Conservation (phyloP, 495 filamentous ascomycete genomes). For the Lichina pygmaea region DNA sequence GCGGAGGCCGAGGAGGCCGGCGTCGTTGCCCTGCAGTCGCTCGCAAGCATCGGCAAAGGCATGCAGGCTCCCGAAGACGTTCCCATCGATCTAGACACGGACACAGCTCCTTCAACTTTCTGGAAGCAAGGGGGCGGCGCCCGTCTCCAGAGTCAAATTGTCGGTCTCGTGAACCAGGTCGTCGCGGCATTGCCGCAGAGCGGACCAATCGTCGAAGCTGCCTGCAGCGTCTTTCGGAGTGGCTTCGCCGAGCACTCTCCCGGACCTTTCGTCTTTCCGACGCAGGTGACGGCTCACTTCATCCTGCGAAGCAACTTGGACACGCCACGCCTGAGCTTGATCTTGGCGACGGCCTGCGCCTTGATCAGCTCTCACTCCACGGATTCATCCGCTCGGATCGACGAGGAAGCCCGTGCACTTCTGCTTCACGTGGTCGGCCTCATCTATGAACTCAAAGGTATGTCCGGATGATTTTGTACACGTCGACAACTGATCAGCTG, state of each 20-base stretch:
- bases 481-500: conserved; percentile 3
- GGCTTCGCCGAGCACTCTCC: conserved; percentile 58
- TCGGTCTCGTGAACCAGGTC: conserved; percentile 21
- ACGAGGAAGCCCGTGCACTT: conserved; percentile 22
- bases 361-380: conserved; percentile 40
- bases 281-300: conserved; percentile 41
- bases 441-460: conserved; percentile 33
- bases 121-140: conserved; percentile 31
- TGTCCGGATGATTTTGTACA: conserved; percentile 7
- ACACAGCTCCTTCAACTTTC: conserved; percentile 21
- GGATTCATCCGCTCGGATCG: conserved; percentile 16
- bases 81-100: conserved; percentile 34
- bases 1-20: conserved; percentile 18
- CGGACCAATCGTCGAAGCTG: conserved; percentile 44
- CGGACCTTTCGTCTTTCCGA: conserved; percentile 52
- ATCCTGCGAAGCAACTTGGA: conserved; percentile 31
- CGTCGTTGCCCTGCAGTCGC: conserved; percentile 38
- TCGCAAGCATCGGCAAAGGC: conserved; percentile 56
- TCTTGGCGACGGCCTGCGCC: conserved; percentile 54
- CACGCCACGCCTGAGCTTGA: conserved; percentile 40
- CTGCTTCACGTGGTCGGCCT: conserved; percentile 38
- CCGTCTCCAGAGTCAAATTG: conserved; percentile 28
- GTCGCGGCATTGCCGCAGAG: conserved; percentile 15
- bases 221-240: conserved; percentile 46
- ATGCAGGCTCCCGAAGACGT: conserved; percentile 45